Conservation (phyloP, 1,284 basidiomycete genomes). For the Ceratobasidium sp. region DNA sequence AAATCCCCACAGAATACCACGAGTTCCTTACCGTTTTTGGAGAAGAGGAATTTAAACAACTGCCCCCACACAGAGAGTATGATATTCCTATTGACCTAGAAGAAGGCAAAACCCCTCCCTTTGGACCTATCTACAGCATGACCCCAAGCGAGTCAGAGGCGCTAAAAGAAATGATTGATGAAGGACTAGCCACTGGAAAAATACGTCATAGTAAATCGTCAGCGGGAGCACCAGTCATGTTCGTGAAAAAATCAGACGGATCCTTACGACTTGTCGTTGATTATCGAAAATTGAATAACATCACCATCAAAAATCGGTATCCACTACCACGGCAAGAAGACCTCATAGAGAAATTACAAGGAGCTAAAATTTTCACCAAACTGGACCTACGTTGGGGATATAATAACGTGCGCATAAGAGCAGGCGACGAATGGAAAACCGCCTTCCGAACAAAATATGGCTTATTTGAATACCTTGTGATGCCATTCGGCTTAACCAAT, state of each 20-base stretch:
- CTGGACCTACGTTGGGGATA: conserved; percentile 56
- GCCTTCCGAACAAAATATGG: conserved; percentile 59
- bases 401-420: conserved; percentile 55
- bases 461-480: conserved; percentile 59
- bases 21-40: conserved; percentile 16
- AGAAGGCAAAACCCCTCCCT: conserved; percentile 43
- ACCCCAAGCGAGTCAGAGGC: background rate
- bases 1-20: conserved; percentile 5
- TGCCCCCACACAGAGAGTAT: background rate
- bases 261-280: conserved; percentile 61
- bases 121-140: conserved; percentile 33
- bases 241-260: conserved; percentile 65
- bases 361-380: conserved; percentile 54
- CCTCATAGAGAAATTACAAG: conserved; percentile 52
- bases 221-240: conserved; percentile 63
- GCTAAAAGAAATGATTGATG: background rate
- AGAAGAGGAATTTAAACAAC: background rate
- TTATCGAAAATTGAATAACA: conserved; percentile 58
- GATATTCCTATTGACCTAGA: conserved; percentile 41
- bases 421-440: conserved; percentile 58
- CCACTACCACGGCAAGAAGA: conserved; percentile 52
- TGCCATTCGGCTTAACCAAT: conserved; percentile 53
- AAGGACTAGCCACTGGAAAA: background rate
- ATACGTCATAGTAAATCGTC: background rate
- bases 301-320: conserved; percentile 47